Conservation (phyloP, 768 basidiomycete species). For the Boletus sp. region DNA sequence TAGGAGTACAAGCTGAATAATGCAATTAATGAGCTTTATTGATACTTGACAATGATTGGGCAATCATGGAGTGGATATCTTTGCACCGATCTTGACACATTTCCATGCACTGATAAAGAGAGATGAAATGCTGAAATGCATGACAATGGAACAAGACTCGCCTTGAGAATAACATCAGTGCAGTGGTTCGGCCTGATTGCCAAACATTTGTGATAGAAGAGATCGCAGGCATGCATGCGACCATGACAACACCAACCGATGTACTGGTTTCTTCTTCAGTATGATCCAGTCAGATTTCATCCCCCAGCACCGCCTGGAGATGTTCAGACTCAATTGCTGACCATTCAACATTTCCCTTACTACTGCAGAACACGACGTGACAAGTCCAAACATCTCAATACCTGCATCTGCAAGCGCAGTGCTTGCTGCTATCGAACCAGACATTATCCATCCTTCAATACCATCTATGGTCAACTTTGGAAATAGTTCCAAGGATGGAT, state of each 20-base stretch:
- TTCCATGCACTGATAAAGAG: conserved; percentile 58
- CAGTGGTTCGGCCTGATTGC: conserved; percentile 74
- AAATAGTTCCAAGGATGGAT: conserved; percentile 79
- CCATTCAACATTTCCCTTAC: conserved; percentile 20
- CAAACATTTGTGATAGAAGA: conserved; percentile 81
- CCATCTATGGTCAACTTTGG: conserved; percentile 95
- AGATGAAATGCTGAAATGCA: neutral
- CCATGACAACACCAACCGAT: conserved; percentile 65
- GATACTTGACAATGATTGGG: conserved; percentile 56
- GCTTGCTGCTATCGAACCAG: conserved; percentile 84
- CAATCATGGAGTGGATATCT: conserved; percentile 74
- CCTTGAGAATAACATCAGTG: conserved; percentile 52
- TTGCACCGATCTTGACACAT: conserved; percentile 66
- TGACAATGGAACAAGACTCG: conserved; percentile 37
- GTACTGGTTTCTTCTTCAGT: conserved; percentile 59
- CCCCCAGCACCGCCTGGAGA: conserved; percentile 52
- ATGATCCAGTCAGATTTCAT: conserved; percentile 78
- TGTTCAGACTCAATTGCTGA: conserved; percentile 2
- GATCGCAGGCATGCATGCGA: conserved; percentile 88
- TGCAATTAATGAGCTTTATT: conserved; percentile 11
- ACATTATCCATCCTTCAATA: conserved; percentile 82
- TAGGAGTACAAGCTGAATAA: neutral
- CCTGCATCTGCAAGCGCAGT: conserved; percentile 92
- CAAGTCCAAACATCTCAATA: conserved; percentile 87
- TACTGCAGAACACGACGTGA: conserved; percentile 80